Base-by-base conservation (phyloP, 2,329 filamentous ascomycete species). In the Colletotrichum spinosum region DNA sequence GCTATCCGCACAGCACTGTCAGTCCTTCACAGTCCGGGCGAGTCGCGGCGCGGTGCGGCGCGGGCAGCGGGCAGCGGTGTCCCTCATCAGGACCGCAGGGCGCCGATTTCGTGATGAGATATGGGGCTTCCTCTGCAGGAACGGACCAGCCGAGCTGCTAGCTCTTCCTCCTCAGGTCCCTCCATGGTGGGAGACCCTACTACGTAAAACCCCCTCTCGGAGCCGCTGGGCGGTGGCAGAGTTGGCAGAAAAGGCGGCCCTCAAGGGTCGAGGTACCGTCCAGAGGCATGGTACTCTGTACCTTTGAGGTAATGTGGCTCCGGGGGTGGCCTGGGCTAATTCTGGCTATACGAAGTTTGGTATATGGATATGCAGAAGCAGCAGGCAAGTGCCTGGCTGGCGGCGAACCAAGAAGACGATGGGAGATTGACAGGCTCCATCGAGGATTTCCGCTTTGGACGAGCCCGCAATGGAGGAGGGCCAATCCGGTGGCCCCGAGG, bases 321-420 rank as follows among this genome's bases (percentile, higher is more conserved):
- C 58, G 62, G 62, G 60, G 58, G 52, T 65, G 52, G 62, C 54
- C 48, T 55, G 62, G 58, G 58, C 58, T 65, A 65, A 62, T 65
- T 57, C 52, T 55, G 62, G 62, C 52, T 65, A 65, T 65, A 65
- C 62, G 62, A 65, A 65, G 62, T 65, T 65, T 65, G 62, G 62
- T 62, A 57, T 65, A 65, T 65, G 62, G 62, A 65, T 65, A 65
- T 65, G 62, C 62, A 65, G 33, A 51, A 38, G 35, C 38, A 34
- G 58, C 62, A 65, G 58, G 62, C 62, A 57, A 56, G 48, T 46
- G 58, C 62, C 58, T 65, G 62, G 54, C 48, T 62, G 37, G 62
- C 58, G 60, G 58, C 62, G 58, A 65, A 62, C 62, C 62, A 65
- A 56, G 46, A 62, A 35, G 33, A 59, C 46, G 62, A 62, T 56